phyloP scores from a whole-genome alignment of 306 rosid genomes.

The Castanospermum australe region DNA sequence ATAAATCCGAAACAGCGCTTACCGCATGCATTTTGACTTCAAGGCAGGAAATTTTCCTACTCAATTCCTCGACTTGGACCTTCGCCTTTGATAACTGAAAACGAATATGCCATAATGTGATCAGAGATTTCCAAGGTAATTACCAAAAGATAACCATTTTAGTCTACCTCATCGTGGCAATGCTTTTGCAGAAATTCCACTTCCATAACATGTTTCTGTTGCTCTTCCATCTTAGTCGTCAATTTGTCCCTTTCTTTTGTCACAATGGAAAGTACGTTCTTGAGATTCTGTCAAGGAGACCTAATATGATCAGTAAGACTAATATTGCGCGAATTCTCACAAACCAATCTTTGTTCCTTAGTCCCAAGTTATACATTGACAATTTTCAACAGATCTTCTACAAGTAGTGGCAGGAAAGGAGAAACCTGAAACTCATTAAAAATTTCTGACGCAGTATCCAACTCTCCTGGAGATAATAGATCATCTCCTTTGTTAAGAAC shows the following conservation, averaged over 20 bases:
- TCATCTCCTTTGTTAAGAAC: conserved; percentile 34
- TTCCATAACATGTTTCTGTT: conserved; percentile 46
- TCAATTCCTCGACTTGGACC: conserved; percentile 58
- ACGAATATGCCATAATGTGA: not conserved
- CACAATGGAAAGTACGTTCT: conserved; percentile 42
- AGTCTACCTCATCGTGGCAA: conserved; percentile 51
- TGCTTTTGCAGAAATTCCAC: conserved; percentile 40
- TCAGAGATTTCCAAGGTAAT: not conserved
- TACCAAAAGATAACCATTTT: conserved; percentile 21
- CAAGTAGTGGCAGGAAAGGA: conserved; percentile 19
- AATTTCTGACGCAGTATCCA: conserved; percentile 29
- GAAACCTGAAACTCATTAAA: conserved; percentile 45
- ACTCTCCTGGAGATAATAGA: conserved; percentile 32
- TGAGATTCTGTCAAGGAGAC: conserved; percentile 46
- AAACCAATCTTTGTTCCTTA: not conserved
- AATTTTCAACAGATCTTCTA: not conserved
- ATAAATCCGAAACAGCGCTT: conserved; percentile 31
- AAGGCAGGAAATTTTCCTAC: conserved; percentile 47
- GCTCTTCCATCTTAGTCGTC: conserved; percentile 49
- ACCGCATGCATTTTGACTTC: conserved; percentile 62
- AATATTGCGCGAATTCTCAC: not conserved
- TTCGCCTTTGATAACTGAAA: conserved; percentile 54
- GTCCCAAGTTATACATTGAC: conserved; percentile 1
- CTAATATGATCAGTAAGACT: conserved; percentile 28
- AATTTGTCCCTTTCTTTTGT: conserved; percentile 60